Evolutionary conservation across 495 filamentous ascomycete genomes (phyloP), one percentile per base, ranked within the genome.

Genomic region (Xylaria flabelliformis): DNA sequence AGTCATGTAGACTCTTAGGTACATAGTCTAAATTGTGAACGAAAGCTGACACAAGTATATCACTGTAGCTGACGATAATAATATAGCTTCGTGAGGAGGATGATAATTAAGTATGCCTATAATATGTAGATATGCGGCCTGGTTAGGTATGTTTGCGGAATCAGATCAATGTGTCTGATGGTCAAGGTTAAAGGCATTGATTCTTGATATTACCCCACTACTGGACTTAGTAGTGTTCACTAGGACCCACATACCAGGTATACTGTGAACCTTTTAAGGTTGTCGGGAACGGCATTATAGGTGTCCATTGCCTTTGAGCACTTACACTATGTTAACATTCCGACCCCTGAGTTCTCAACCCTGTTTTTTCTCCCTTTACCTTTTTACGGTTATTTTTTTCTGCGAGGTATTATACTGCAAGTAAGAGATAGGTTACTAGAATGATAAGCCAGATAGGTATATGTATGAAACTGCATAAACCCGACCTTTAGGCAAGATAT

Each of bases 191-290:
- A 55, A 55, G 51, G 51, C 51, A 55, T 55, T 51, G 17, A 48
- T 2, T 29, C 26, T 46, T 19, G 17, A 48, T 32, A 44, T 41
- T 68, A 68, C 66, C 66, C 66, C 66, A 39, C 66, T 42, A 59
- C 50, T 24, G 21, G 29, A 62, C 58, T n/a, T 39, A 63, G 34
- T 6, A 36, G 34, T 6, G 34, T 6, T 36, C 34, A 36, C 34
- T 10, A 41, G 39, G 1, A 41, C 59, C 59, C 36, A 63, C 56
- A 34, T 42, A 42, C 39, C 39, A 39, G 36, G 8, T 34, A 34
- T 34, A 58, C 50, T 26, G 50, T 2, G 9, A 53, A 8, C 34
- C 51, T 24, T 29, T 12, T 24, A 53, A 24, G n/a, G 50, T 53
- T 53, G 50, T 24, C n/a, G 21, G 50, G 50, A 53, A 9, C 12